A percentile compares a stretch with the other conserved stretches of the same genome.
Conservation (phyloP, 75 land plant genomes). For the Cryptomeria japonica region DNA sequence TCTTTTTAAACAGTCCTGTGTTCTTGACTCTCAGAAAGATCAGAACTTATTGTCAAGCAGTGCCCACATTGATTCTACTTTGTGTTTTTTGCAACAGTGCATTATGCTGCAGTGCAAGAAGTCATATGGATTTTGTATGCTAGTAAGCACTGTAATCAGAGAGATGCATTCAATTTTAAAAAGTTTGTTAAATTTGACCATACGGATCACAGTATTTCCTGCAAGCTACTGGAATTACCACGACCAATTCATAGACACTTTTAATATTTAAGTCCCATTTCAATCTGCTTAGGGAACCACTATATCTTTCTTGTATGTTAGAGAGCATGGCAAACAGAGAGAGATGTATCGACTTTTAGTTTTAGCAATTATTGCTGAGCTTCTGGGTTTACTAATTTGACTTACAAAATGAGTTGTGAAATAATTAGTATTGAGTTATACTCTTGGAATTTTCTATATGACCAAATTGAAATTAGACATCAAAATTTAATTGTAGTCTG, state of each 20-base stretch:
- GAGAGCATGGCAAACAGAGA: no score
- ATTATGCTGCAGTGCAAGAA: conserved; percentile 71
- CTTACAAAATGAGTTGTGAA: neutral
- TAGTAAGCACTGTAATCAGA: conserved; percentile 64
- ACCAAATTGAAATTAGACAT: neutral
- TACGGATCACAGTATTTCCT: neutral
- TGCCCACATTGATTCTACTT: conserved; percentile 64
- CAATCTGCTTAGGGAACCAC: neutral
- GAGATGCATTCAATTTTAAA: conserved; percentile 29
- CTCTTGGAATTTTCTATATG: no score
- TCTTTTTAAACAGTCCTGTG: conserved; percentile 35
- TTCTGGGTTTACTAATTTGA: neutral
- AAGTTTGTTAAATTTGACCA: neutral
- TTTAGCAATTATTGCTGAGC: no score
- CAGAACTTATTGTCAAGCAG: conserved; percentile 61
- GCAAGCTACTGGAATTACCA: neutral
- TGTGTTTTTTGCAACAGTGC: conserved; percentile 82
- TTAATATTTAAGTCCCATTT: neutral
- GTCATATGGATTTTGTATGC: conserved; percentile 76
- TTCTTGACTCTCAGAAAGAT: conserved; percentile 61
- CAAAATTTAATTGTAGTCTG: neutral
- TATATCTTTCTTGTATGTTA: no score
- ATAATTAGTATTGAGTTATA: neutral
- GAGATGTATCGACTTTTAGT: no score
- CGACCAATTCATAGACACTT: neutral